phyloP scores from a whole-genome alignment of 257 asterid species.

The Solanum arcanum region DNA sequence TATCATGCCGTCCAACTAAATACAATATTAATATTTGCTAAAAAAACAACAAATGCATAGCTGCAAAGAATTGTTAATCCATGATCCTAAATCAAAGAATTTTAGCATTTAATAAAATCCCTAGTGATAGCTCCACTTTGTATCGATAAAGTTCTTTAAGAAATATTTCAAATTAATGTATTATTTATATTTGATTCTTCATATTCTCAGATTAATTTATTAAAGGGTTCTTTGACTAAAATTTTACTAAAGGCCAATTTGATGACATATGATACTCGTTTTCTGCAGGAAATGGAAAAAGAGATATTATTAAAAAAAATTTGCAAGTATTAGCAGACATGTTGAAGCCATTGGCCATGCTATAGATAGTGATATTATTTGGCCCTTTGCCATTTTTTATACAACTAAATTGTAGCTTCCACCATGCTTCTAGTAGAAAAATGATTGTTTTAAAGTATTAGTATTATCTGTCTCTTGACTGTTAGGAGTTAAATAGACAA shows the following conservation, averaged over 20 bases:
- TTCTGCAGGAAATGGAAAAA: background rate
- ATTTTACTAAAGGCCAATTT: background rate
- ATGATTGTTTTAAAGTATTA: background rate
- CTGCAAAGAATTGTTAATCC: background rate
- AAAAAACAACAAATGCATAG: background rate
- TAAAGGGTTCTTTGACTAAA: background rate
- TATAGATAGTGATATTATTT: background rate
- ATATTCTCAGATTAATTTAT: background rate
- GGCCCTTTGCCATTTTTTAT: background rate
- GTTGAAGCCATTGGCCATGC: background rate
- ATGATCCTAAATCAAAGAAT: background rate
- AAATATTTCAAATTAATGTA: background rate
- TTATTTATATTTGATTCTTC: background rate
- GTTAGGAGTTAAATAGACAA: background rate
- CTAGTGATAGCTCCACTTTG: background rate
- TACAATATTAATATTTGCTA: background rate
- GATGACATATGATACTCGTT: background rate
- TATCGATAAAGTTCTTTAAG: background rate
- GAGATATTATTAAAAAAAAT: background rate
- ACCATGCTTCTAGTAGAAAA: background rate
- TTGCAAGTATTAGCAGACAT: background rate
- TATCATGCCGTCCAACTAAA: background rate
- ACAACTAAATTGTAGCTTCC: background rate
- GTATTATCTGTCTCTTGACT: background rate
- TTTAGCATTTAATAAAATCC: background rate